Evolutionary conservation across 345 rosid species (phyloP).

Genomic region (Moricandia arvensis): DNA sequence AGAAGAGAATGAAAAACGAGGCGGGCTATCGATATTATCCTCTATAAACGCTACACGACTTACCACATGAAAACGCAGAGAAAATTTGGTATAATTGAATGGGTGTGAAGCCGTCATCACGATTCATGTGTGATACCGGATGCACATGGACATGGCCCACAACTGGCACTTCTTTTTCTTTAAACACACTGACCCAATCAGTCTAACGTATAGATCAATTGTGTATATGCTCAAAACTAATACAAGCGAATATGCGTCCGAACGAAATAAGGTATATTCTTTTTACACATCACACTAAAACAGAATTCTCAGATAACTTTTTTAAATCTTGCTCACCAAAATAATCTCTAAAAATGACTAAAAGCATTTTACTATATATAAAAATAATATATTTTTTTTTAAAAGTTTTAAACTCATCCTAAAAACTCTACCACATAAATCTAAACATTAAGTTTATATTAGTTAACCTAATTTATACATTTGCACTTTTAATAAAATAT

Average conservation of each 20-base stretch:
- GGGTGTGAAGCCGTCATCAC: constrained; percentile 6
- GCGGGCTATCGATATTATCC: not conserved
- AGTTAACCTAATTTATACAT: no score
- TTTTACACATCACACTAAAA: not conserved
- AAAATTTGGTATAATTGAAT: not conserved
- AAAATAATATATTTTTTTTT: no score
- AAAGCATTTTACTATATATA: no score
- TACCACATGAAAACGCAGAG: not conserved
- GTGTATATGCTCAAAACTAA: not conserved
- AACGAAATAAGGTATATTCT: not conserved
- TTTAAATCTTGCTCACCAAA: no score
- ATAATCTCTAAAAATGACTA: no score
- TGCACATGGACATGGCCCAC: not conserved
- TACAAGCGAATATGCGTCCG: constrained; percentile 6
- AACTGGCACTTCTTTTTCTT: not conserved
- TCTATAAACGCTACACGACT: not conserved
- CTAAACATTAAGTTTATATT: no score
- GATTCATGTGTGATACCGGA: constrained; percentile 7
- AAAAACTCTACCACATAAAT: no score
- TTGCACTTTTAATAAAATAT: no score
- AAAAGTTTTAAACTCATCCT: no score
- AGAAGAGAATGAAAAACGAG: not conserved
- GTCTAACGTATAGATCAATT: not conserved
- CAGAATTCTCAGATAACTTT: not conserved
- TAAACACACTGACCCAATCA: not conserved